These are phyloP conservation scores for Evansstolkia leycettana DNA, from an alignment of 495 filamentous ascomycete species.

Conservation along the genomic window DNA sequence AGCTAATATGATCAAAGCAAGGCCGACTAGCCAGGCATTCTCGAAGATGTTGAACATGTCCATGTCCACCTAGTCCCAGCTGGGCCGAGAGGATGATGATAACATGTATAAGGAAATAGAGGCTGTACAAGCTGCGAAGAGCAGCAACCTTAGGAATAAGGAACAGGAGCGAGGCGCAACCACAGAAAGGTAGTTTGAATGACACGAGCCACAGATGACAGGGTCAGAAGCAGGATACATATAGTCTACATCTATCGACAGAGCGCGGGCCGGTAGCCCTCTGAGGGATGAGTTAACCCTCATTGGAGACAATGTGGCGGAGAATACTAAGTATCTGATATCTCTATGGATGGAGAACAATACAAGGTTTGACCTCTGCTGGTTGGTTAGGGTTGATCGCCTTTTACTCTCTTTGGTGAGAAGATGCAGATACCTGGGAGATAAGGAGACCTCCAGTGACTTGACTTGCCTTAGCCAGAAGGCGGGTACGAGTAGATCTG, in stretches of 20 bases:
- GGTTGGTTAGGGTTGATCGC: not conserved
- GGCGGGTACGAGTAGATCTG: too few species aligned
- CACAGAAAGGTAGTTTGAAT: not conserved
- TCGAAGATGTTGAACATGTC: slow-evolving; percentile 2
- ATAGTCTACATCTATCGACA: too few species aligned
- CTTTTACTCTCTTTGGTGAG: slow-evolving; percentile 18
- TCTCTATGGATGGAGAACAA: too few species aligned
- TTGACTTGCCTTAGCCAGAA: too few species aligned
- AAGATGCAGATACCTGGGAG: slow-evolving; percentile 10
- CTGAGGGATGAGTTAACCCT: too few species aligned
- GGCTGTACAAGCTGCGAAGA: not conserved
- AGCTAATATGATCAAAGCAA: slow-evolving; percentile 12
- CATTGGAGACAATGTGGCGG: too few species aligned
- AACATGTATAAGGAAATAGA: not conserved
- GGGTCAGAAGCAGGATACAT: too few species aligned
- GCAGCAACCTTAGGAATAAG: not conserved
- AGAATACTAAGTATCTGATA: too few species aligned
- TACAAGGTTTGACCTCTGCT: too few species aligned
- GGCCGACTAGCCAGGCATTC: slow-evolving; percentile 14
- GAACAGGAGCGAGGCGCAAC: not conserved
- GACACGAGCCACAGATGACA: too few species aligned
- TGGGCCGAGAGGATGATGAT: not conserved
- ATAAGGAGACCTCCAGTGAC: too few species aligned
- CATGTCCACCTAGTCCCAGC: not conserved
- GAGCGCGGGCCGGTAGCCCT: too few species aligned